A percentile compares a stretch with the other conserved stretches of the same genome.
phyloP scores from a whole-genome alignment of 2,329 filamentous ascomycete species.

The Paraconiothyrium brasiliense region DNA sequence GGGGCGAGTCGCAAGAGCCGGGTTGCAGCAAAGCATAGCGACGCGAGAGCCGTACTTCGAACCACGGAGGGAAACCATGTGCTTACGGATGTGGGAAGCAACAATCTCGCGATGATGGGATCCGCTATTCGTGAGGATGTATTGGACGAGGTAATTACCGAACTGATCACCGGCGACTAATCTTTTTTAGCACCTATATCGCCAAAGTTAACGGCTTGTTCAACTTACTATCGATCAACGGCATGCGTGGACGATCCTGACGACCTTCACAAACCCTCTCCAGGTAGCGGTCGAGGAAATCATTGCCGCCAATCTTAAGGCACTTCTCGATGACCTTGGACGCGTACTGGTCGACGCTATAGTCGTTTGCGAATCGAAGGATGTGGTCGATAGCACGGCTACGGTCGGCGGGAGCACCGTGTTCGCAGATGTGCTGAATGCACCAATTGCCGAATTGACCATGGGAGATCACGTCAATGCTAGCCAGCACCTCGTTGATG shows the following conservation, averaged over 20 bases:
- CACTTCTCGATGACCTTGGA: slow-evolving; percentile 99
- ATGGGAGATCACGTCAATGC: slow-evolving; percentile 95
- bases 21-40: slow-evolving; percentile 98
- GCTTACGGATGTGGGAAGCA: slow-evolving; percentile 92
- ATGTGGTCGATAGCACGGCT: slow-evolving; percentile 95
- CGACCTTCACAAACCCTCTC: slow-evolving; percentile 93
- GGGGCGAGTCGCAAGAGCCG: slow-evolving; percentile 85
- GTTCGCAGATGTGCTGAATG: slow-evolving; percentile 98
- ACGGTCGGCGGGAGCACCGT: slow-evolving; percentile 89
- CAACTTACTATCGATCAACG: slow-evolving; percentile 85
- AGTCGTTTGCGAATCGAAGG: slow-evolving; percentile 90
- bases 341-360: slow-evolving; percentile 98
- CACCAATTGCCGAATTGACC: slow-evolving; percentile 99
- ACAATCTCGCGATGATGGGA: slow-evolving; percentile 92
- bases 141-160: slow-evolving; percentile 97
- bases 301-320: slow-evolving; percentile 90
- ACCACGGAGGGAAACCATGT: slow-evolving; percentile 98
- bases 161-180: slow-evolving; percentile 96
- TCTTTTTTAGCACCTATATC: slow-evolving; percentile 24
- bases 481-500: slow-evolving; percentile 93
- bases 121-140: slow-evolving; percentile 89
- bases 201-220: background rate
- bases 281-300: slow-evolving; percentile 92
- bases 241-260: slow-evolving; percentile 90
- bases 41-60: slow-evolving; percentile 99